phyloP scores from a whole-genome alignment of 192 early-diverging fungal species.

The Glomus cerebriforme region DNA sequence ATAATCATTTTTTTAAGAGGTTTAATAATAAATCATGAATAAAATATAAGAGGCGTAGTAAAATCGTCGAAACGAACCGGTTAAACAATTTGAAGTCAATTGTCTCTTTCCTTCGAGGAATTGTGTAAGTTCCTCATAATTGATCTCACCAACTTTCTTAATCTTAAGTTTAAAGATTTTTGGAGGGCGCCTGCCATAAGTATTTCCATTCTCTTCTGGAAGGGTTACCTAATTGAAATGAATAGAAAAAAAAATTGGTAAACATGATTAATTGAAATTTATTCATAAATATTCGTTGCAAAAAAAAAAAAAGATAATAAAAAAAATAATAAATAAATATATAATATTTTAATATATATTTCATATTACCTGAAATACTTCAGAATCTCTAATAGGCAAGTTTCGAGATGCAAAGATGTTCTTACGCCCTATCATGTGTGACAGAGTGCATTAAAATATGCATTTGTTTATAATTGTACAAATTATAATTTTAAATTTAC shows the following conservation, averaged over 20 bases:
- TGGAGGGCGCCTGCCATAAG: constrained; percentile 40
- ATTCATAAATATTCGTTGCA: too few species aligned
- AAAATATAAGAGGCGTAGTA: too few species aligned
- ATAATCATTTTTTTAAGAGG: background rate
- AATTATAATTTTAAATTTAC: background rate
- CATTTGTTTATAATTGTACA: too few species aligned
- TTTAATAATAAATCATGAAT: background rate
- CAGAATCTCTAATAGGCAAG: constrained; percentile 54
- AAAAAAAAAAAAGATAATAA: background rate
- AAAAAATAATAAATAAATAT: background rate
- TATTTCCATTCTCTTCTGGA: constrained; percentile 40
- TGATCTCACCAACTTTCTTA: constrained; percentile 65
- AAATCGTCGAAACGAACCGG: background rate
- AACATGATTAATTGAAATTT: too few species aligned
- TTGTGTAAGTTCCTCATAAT: constrained; percentile 60
- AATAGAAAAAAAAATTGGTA: background rate
- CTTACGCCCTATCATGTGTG: constrained; percentile 43
- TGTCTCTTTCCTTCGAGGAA: constrained; percentile 50
- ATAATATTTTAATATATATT: too few species aligned
- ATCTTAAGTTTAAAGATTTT: constrained; percentile 67
- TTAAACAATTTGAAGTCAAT: constrained; percentile 19
- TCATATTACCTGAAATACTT: constrained; percentile 60
- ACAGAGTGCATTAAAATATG: background rate
- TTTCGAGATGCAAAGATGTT: constrained; percentile 69
- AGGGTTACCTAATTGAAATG: constrained; percentile 12